Evolutionary conservation across 2,329 filamentous ascomycete genomes (phyloP).

Genomic region (Aspergillus cejpii): DNA sequence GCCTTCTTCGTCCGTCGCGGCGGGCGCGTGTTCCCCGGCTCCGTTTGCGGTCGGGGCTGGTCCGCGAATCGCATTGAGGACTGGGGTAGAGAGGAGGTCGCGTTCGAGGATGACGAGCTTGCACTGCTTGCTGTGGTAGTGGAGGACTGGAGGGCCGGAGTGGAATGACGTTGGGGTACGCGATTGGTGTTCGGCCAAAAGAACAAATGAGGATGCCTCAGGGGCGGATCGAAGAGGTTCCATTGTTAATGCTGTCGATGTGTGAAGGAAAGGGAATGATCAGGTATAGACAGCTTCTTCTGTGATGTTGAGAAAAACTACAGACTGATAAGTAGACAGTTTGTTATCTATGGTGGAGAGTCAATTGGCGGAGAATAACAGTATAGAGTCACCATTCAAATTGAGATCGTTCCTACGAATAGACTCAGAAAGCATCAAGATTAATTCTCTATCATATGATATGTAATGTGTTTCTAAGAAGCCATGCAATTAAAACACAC

Average conservation of each 20-base stretch:
- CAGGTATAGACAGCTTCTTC: background rate
- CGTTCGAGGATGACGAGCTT: slow-evolving; percentile 40
- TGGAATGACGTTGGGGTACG: slow-evolving; percentile 45
- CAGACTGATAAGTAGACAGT: background rate
- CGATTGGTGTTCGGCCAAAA: slow-evolving; percentile 43
- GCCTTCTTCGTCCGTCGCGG: slow-evolving; percentile 9
- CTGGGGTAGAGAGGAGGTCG: slow-evolving; percentile 34
- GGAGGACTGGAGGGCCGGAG: slow-evolving; percentile 41
- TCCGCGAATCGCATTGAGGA: slow-evolving; percentile 28
- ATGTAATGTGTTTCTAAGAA: no score
- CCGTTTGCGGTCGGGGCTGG: slow-evolving; percentile 13
- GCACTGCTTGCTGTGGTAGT: slow-evolving; percentile 43
- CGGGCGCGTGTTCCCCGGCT: slow-evolving; percentile 2
- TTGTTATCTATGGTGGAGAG: no score
- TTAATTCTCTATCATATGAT: no score
- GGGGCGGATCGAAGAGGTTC: slow-evolving; percentile 38
- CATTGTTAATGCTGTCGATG: slow-evolving; percentile 27
- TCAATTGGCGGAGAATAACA: no score
- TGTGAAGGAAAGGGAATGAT: background rate
- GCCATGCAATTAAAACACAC: no score
- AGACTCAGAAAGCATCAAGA: no score
- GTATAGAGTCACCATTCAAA: no score
- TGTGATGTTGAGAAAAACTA: slow-evolving; percentile 11
- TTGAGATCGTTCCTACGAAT: no score
- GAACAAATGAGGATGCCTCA: slow-evolving; percentile 36